phyloP scores from a whole-genome alignment of 805 yeast species.

The Brettanomyces bruxellensis region DNA sequence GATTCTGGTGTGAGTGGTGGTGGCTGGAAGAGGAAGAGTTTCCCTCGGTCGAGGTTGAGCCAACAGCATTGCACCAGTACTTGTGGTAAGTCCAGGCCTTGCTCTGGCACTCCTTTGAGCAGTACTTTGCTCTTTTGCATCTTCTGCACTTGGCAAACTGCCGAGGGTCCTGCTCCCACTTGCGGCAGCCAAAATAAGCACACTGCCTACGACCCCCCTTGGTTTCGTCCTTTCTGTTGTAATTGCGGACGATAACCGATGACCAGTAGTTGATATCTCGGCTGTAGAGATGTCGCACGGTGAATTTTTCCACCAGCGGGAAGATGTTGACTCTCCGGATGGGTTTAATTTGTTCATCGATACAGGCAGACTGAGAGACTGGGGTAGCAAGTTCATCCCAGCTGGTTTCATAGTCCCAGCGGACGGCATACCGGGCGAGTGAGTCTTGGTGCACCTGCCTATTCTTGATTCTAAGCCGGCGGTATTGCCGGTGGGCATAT shows the following conservation, averaged over 20 bases:
- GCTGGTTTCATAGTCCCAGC: constrained; percentile 35
- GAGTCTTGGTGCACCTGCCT: constrained; percentile 16
- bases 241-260: constrained; percentile 94
- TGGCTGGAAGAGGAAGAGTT: constrained; percentile 3
- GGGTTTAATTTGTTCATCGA: constrained; percentile 28
- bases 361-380: constrained; percentile 12
- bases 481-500: constrained; percentile 20
- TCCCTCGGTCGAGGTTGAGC: constrained; percentile 3
- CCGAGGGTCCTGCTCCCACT: constrained; percentile 85
- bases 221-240: constrained; percentile 82
- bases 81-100: constrained; percentile 89
- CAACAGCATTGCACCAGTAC: constrained; percentile 70
- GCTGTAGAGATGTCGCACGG: constrained; percentile 53
- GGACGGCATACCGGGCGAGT: constrained; percentile 18
- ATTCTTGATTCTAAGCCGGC: constrained; percentile 19
- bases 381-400: constrained; percentile 27
- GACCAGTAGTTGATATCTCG: constrained; percentile 93
- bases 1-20: constrained; percentile 3
- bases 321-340: constrained; percentile 58
- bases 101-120: constrained; percentile 86
- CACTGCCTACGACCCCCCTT: constrained; percentile 91
- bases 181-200: constrained; percentile 87
- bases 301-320: constrained; percentile 87
- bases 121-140: constrained; percentile 91
- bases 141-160: constrained; percentile 93